Evolutionary conservation across 441 rosid species (phyloP), one percentile per base, ranked within the genome.

Genomic region (Mallotus japonicus): DNA sequence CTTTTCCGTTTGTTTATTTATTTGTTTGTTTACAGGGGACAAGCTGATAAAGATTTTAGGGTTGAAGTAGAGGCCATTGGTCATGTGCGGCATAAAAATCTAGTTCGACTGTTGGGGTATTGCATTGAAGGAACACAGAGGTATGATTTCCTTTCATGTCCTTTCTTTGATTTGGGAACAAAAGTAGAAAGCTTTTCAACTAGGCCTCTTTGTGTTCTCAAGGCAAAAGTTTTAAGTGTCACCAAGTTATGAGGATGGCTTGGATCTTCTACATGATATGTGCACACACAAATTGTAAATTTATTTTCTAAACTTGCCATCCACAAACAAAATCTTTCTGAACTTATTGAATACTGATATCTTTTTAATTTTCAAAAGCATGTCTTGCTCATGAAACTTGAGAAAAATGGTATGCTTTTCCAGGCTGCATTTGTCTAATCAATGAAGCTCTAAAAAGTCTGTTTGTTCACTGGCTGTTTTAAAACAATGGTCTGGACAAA

Each of bases 21-120:
- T 47, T 32, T 17, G 3, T 67, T 14, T 61, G 54, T 37, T 69
- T 70, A 59, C 71, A 95, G 99, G 74, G 98, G 98, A 74, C 98
- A 95, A 82, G 99, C 98, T 63, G 99, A 95, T 83, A 95, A 91
- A 84, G 99, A 95, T 73, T 92, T 95, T 72, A 81, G 89, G 74
- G 93, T 88, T 55, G 99, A 95, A 78, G 98, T 95, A 46, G 99
- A 95, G 79, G 97, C 99, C 71, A 95, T 95, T 3, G 98, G 99
- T 59, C 95, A 95, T 70, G 99, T 95, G 20, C 92, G 98, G 73
- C 99, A 95, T 83, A 95, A 95, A 82, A 90, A 95, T 80, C 88
- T 95, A 80, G 99, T 95, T 67, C 97, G 98, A 44, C 99, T 95
- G 75, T 82, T 95, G 22, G 99, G 99, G 32, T 95, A 91, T 81